Base-by-base conservation (phyloP, 2,329 filamentous ascomycete genomes). In the Knoxdaviesia proteae region DNA sequence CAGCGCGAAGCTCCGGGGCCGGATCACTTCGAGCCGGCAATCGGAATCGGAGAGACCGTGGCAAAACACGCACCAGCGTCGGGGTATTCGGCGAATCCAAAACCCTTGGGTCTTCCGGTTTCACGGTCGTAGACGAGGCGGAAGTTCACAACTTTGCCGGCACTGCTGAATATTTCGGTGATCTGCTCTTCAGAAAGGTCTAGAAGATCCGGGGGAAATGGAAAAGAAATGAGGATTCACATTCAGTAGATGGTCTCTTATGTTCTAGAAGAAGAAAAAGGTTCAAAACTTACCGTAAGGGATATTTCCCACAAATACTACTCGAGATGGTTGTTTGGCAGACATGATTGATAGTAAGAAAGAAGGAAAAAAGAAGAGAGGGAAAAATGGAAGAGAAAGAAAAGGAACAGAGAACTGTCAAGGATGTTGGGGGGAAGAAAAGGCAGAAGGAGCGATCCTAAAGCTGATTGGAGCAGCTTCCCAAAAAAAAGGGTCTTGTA, bases 161-260 rank as follows among this genome's bases (percentile, higher is more conserved):
- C 86, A 49, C 81, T 80, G 56, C 78, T 83, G 59, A 96, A 92
- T 47, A 93, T 93, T 52, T 94, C 84, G 56, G 80, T 80, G 53
- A 98, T 94, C 58, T 94, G 83, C 58, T 96, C 87, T 62, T 98
- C 90, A 32, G 86, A 93, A 49, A 94, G 77, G 48, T 88, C 87
- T 94, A 53, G n/a, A 30, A 29, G 20, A 20, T 20, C 20, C 20
- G 20, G 20, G 7, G 6, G 29, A 20, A 37, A 32, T 40, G 6
- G 20, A 9, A 34, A 6, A n/a, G 41, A 39, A 37, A 41, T 41
- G n/a, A 37, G 20, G 2, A 20, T 20, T 20, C 20, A 20, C 20
- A 20, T 20, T 20, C 20, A 20, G 20, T 2, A 20, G 20, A 20
- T 20, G 20, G 20, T 20, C 3, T 20, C 20, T 20, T 20, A 20